Conservation (phyloP, 2,329 filamentous ascomycete species). For the Rasamsonia emersonii region DNA sequence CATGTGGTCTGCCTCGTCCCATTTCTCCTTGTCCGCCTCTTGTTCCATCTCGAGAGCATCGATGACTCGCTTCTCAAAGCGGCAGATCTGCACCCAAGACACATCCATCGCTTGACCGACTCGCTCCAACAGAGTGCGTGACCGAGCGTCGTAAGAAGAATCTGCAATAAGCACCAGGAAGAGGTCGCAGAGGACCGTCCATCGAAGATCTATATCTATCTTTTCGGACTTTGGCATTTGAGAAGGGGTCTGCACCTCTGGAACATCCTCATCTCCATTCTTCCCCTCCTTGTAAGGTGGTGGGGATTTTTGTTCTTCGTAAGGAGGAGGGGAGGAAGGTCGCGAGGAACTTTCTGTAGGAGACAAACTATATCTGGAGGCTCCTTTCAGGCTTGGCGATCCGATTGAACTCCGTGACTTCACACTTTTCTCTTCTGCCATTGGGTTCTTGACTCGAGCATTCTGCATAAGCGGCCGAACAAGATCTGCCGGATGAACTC, state of each 20-base stretch:
- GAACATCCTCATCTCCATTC: slow-evolving; percentile 60
- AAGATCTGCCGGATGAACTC: slow-evolving; percentile 74
- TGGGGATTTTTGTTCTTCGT: slow-evolving; percentile 35
- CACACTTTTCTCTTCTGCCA: slow-evolving; percentile 47
- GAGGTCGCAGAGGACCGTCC: slow-evolving; percentile 93
- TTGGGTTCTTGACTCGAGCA: slow-evolving; percentile 83
- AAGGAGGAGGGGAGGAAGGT: slow-evolving; percentile 45
- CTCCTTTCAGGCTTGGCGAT: slow-evolving; percentile 18
- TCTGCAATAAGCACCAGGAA: slow-evolving; percentile 97
- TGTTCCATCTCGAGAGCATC: slow-evolving; percentile 98
- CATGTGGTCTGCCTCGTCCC: slow-evolving; percentile 95
- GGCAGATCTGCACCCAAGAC: slow-evolving; percentile 84
- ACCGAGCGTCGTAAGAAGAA: slow-evolving; percentile 83
- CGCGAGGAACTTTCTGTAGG: slow-evolving; percentile 33
- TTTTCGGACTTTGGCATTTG: slow-evolving; percentile 73
- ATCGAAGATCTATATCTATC: slow-evolving; percentile 90
- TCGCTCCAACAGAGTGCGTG: slow-evolving; percentile 70
- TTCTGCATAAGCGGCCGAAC: slow-evolving; percentile 85
- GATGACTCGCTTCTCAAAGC: slow-evolving; percentile 94
- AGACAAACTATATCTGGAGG: slow-evolving; percentile 23
- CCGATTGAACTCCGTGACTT: slow-evolving; percentile 27
- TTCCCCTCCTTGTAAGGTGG: slow-evolving; percentile 50
- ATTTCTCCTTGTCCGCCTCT: slow-evolving; percentile 85
- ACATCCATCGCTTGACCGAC: slow-evolving; percentile 75
- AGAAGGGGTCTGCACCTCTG: slow-evolving; percentile 71